A percentile compares a stretch with the other conserved stretches of the same genome.
Conservation (phyloP, 768 basidiomycete species). For the Kwoniella dejecticola region DNA sequence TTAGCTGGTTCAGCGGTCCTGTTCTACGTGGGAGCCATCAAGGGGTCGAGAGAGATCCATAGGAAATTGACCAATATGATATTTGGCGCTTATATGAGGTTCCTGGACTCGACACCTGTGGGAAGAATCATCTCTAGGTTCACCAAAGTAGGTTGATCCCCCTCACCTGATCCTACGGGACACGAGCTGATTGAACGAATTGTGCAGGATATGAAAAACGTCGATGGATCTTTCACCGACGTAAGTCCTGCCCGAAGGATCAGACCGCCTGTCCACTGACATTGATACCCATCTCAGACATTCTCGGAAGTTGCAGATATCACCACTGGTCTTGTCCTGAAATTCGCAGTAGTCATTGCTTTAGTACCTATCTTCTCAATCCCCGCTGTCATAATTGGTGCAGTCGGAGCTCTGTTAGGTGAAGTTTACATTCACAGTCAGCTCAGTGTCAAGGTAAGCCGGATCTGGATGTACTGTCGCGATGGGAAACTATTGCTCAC, state of each 20-base stretch:
- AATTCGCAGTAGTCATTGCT: constrained; percentile 46
- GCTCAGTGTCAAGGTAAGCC: constrained; percentile 60
- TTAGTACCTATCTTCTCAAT: constrained; percentile 50
- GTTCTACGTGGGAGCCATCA: constrained; percentile 50
- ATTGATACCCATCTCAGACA: constrained; percentile 11
- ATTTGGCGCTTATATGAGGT: constrained; percentile 47
- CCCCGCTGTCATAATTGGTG: constrained; percentile 45
- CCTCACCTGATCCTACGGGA: background rate
- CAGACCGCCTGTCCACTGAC: background rate
- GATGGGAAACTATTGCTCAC: background rate
- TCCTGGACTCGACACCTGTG: constrained; percentile 47
- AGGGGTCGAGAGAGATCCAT: constrained; percentile 48
- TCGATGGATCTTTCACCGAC: constrained; percentile 48
- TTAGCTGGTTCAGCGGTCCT: constrained; percentile 25
- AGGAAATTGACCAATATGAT: constrained; percentile 42
- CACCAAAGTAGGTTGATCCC: constrained; percentile 36
- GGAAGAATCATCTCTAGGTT: constrained; percentile 52
- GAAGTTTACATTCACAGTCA: constrained; percentile 64
- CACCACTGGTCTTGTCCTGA: constrained; percentile 41
- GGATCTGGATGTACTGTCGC: background rate
- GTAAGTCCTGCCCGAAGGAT: constrained; percentile 13
- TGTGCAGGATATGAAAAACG: constrained; percentile 45
- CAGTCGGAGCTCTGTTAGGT: constrained; percentile 60
- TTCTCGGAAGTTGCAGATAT: constrained; percentile 43
- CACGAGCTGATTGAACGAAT: background rate